phyloP scores from a whole-genome alignment of 2,329 filamentous ascomycete genomes.

The Nakataea oryzae region DNA sequence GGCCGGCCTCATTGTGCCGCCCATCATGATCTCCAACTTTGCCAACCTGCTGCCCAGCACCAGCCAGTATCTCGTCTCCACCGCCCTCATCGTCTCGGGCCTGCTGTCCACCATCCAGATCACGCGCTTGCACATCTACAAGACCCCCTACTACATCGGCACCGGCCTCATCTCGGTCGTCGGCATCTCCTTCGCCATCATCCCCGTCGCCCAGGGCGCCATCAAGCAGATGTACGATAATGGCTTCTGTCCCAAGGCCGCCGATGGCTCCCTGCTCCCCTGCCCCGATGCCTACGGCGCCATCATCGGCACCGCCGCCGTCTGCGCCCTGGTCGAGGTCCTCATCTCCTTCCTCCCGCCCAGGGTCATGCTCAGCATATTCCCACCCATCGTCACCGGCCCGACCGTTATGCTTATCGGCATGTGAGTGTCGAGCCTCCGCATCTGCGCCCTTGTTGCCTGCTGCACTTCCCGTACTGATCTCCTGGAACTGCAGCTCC shows the following conservation, averaged over 20 bases:
- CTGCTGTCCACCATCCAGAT: constrained; percentile 69
- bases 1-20: constrained; percentile 66
- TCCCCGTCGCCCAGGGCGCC: constrained; percentile 61
- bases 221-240: constrained; percentile 69
- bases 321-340: constrained; percentile 60
- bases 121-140: constrained; percentile 61
- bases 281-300: constrained; percentile 71
- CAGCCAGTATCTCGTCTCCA: constrained; percentile 71
- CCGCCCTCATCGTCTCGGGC: constrained; percentile 68
- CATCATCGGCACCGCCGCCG: constrained; percentile 58
- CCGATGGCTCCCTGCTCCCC: constrained; percentile 54
- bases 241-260: constrained; percentile 52
- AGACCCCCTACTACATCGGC: constrained; percentile 62
- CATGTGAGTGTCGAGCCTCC: constrained; percentile 23
- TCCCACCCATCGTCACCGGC: constrained; percentile 54
- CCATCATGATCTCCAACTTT: constrained; percentile 58
- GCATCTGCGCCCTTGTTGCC: not conserved
- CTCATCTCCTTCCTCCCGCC: constrained; percentile 66
- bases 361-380: constrained; percentile 56
- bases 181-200: constrained; percentile 68
- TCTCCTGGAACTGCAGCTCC: constrained; percentile 17
- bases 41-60: constrained; percentile 51
- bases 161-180: constrained; percentile 47
- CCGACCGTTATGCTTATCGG: constrained; percentile 55
- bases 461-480: not conserved